Evolutionary conservation across 257 asterid species (phyloP), one percentile per base, ranked within the genome.

Genomic region (Solanum bulbocastanum): DNA sequence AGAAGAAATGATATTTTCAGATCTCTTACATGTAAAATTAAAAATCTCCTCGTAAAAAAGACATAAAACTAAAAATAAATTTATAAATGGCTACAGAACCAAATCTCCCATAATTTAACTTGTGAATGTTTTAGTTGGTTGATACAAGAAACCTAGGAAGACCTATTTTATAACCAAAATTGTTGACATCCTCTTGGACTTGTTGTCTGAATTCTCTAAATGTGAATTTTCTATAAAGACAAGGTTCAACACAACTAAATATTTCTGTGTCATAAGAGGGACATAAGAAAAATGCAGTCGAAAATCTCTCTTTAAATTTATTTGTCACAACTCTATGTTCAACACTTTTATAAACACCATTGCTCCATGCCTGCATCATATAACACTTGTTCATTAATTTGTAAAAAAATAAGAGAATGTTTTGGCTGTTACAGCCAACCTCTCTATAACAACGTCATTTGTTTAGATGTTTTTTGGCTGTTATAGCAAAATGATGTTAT

Each of bases 311-410:
- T 40, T 87, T 88, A 1, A 81, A 27, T 36, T 95, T 91, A 65
- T 97, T 96, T 6, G 98, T 92, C 89, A 97, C 94, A 7, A 97
- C 98, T n/a, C 98, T 88, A 72, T 97, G 99, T 72, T 96, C 94
- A 7, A 96, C 98, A 75, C 99, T 97, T 88, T 88, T 95, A 35
- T 97, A 97, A 16, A 91, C 92, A 1, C 95, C 92, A 86, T 97
- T 97, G 93, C 99, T 97, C 99, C 99, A 97, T 18, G 98, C 99
- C 99, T 96, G 92, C 92, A 89, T 9, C 27, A 52, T 56, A 2
- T n/a, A 52, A 69, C 32, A 6, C n/a, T 4, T 87, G 22, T 76
- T 58, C 68, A 78, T 78, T 10, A 22, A 32, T 35, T 46, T 36
- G 37, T n/a, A n/a, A 72, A 65, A 60, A 60, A n/a, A n/a, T n/a